Evolutionary conservation across 768 basidiomycete species (phyloP).

Genomic region (Boletus reticuloceps): DNA sequence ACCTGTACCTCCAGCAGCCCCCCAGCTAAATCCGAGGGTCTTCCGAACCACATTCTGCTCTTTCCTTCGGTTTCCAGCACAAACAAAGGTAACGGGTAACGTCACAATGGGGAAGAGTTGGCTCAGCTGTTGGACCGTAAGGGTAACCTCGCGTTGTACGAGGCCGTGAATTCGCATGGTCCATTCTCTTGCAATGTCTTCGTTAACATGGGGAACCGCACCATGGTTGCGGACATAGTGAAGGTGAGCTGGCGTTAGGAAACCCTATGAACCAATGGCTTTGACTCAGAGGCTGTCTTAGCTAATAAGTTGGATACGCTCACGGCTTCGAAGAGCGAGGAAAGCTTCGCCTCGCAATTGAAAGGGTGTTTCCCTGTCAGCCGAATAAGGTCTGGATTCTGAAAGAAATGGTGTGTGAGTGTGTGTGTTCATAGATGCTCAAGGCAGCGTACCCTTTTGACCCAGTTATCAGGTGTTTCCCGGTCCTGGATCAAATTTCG

Average conservation of each 20-base stretch:
- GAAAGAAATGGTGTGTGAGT: background rate
- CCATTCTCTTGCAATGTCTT: slow-evolving; percentile 40
- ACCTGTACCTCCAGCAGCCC: slow-evolving; percentile 39
- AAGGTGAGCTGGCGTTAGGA: slow-evolving; percentile 51
- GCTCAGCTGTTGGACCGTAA: slow-evolving; percentile 46
- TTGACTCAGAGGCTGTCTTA: background rate
- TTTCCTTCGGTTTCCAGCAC: slow-evolving; percentile 64
- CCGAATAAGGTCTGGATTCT: slow-evolving; percentile 41
- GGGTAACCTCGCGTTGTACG: slow-evolving; percentile 34
- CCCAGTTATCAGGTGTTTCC: slow-evolving; percentile 41
- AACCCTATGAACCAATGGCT: slow-evolving; percentile 34
- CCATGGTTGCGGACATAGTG: slow-evolving; percentile 67
- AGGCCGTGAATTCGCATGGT: slow-evolving; percentile 39
- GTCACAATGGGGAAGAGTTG: slow-evolving; percentile 51
- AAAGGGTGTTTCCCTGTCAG: slow-evolving; percentile 63
- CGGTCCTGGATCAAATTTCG: slow-evolving; percentile 21
- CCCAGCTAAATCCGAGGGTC: slow-evolving; percentile 57
- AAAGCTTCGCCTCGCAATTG: slow-evolving; percentile 51
- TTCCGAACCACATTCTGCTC: slow-evolving; percentile 63
- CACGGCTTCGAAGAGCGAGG: slow-evolving; percentile 41
- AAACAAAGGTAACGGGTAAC: slow-evolving; percentile 58
- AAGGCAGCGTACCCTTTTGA: slow-evolving; percentile 29
- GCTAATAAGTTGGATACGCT: background rate
- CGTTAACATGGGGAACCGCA: slow-evolving; percentile 48
- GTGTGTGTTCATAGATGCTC: background rate